Conservation (phyloP, 129 eudicot species). For the Artemisia annua region DNA sequence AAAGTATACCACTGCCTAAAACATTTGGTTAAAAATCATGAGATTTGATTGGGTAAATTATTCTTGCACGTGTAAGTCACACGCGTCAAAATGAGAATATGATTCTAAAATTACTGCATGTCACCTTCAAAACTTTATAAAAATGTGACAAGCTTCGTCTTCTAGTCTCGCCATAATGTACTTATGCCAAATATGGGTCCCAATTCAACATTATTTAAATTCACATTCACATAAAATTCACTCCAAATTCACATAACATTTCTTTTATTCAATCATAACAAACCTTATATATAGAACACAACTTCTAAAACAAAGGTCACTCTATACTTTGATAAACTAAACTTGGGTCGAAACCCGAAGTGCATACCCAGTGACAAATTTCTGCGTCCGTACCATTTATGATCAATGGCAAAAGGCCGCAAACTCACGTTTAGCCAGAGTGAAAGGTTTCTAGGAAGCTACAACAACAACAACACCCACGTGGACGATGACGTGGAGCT, state of each 20-base stretch:
- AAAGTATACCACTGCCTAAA: too few species aligned
- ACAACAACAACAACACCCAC: constrained; percentile 30
- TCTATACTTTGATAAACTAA: too few species aligned
- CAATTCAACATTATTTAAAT: constrained; percentile 29
- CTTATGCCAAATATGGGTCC: constrained; percentile 32
- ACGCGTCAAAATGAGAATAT: constrained; percentile 4
- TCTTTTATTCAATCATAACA: not conserved
- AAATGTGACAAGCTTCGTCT: constrained; percentile 28
- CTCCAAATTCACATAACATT: constrained; percentile 57
- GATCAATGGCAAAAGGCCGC: constrained; percentile 79
- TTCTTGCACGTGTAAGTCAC: not conserved
- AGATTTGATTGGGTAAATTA: too few species aligned
- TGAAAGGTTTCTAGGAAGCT: constrained; percentile 63
- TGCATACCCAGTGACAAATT: too few species aligned
- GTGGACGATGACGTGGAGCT: constrained; percentile 46
- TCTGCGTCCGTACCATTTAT: not conserved
- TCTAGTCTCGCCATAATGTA: constrained; percentile 34
- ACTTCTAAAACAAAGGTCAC: not conserved
- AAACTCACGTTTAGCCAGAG: constrained; percentile 65
- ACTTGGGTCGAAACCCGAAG: too few species aligned
- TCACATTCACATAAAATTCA: constrained; percentile 59
- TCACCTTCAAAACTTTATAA: constrained; percentile 14
- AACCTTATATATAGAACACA: constrained; percentile 46
- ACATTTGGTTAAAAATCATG: too few species aligned
- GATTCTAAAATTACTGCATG: constrained; percentile 1